Evolutionary conservation across 495 filamentous ascomycete species (phyloP).

Genomic region (Penicillium psychrofluorescens): DNA sequence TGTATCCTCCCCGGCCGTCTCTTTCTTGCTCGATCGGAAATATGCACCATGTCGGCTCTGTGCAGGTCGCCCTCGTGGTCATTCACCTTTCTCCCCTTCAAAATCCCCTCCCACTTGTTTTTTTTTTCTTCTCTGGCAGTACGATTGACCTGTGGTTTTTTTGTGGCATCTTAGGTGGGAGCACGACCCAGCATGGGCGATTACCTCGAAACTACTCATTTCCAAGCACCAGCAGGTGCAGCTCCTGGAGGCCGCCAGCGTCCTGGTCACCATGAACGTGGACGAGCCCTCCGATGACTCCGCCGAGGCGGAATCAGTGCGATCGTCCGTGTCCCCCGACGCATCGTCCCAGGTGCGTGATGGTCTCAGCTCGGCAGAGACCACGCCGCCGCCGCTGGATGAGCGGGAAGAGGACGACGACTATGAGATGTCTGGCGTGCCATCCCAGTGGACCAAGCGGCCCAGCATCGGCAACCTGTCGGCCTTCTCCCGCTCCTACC

Average conservation of each 20-base stretch:
- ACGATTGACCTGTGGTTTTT: constrained; percentile 41
- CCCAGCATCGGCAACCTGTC: constrained; percentile 55
- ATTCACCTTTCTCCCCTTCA: constrained; percentile 11
- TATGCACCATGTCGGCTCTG: constrained; percentile 41
- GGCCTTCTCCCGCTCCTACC: constrained; percentile 75
- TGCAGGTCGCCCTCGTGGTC: constrained; percentile 42
- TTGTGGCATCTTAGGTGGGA: constrained; percentile 74
- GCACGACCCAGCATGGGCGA: constrained; percentile 96
- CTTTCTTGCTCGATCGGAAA: constrained; percentile 25
- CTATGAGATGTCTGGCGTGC: constrained; percentile 32
- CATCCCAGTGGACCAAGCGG: constrained; percentile 29
- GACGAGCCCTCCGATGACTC: constrained; percentile 48
- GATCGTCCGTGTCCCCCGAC: constrained; percentile 74
- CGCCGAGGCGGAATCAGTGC: constrained; percentile 65
- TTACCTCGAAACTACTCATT: constrained; percentile 94
- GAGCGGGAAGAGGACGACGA: constrained; percentile 38
- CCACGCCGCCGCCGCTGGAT: constrained; percentile 47
- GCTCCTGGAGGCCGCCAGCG: constrained; percentile 90
- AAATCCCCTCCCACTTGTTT: constrained; percentile 6
- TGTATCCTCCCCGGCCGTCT: constrained; percentile 54
- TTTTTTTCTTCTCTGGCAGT: constrained; percentile 9
- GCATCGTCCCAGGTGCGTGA: constrained; percentile 72
- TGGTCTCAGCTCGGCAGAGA: constrained; percentile 51
- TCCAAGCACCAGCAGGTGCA: constrained; percentile 99
- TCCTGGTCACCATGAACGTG: constrained; percentile 87